Base-by-base conservation (phyloP, 2,329 filamentous ascomycete genomes). In the Hypoxylon sp. region DNA sequence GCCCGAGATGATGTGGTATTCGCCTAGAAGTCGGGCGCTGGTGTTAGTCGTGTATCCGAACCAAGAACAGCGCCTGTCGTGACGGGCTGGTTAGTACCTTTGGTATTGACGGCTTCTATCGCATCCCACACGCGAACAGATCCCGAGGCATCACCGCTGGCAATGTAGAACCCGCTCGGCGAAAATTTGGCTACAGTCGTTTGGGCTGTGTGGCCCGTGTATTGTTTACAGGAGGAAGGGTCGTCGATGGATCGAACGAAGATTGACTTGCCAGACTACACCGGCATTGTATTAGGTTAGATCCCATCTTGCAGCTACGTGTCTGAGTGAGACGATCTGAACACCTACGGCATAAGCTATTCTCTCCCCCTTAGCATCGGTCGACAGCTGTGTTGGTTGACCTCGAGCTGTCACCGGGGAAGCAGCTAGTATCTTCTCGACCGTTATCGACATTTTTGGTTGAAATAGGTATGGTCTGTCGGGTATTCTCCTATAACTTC, bases 161-260 rank as follows among this genome's bases (percentile, higher is more conserved):
- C 95, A 64, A 98, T 86, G 77, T 97, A 98, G 84, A 93, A 98
- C 65, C 94, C 94, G 48, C 91, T 97, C 5, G 95, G 95, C 2
- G 94, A 88, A 82, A 99, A 98, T 57, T 93, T 91, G 47, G 95
- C 95, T 66, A 98, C 92, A 2, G 93, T 97, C 1, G 95, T 97
- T 66, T 90, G 85, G 47, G 91, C 85, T 48, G 92, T 97, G 81
- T 99, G 95, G 72, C 91, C 90, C 13, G 90, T 96, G 80, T 98
- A 99, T 79, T 99, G 94, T 75, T 91, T 93, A 78, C 89, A 89
- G 67, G 90, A 79, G 69, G 92, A 85, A 54, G 94, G 94, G 76
- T 95, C 83, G 81, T 99, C 94, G 81, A 99, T 97, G 67, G 90
- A 94, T 71, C 95, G 93, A 49, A 99, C 85, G 80, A 97, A 98